phyloP scores from a whole-genome alignment of 495 filamentous ascomycete species.

The Lasiosphaeria miniovina region DNA sequence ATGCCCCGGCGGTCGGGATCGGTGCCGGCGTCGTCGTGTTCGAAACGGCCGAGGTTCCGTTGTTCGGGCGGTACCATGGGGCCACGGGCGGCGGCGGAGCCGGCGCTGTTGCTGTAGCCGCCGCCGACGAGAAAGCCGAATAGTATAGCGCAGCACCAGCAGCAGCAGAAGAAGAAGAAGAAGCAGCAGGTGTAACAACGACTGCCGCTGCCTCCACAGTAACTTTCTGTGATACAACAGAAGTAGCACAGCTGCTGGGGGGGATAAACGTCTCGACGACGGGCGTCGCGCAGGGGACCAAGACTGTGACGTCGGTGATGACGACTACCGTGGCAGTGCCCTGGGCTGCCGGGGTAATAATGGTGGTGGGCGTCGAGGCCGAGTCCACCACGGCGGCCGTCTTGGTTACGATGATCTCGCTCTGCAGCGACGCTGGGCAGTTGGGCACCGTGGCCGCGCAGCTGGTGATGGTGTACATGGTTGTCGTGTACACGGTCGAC shows the following conservation, averaged over 20 bases:
- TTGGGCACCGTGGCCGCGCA: slow-evolving; percentile 53
- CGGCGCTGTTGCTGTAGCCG: not conserved
- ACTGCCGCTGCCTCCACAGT: too few species aligned
- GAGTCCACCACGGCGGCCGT: slow-evolving; percentile 39
- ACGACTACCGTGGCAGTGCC: not conserved
- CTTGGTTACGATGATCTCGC: slow-evolving; percentile 43
- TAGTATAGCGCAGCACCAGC: too few species aligned
- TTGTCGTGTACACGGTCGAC: slow-evolving; percentile 56
- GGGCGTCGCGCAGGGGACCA: slow-evolving; percentile 20
- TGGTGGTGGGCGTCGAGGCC: slow-evolving; percentile 43
- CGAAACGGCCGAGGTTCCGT: not conserved
- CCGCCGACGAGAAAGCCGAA: too few species aligned
- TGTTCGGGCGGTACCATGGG: not conserved
- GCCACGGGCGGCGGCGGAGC: too few species aligned
- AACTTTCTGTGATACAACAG: too few species aligned
- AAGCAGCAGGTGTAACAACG: too few species aligned
- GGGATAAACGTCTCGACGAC: slow-evolving; percentile 20
- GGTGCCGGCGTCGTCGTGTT: not conserved
- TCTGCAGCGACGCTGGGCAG: slow-evolving; percentile 45
- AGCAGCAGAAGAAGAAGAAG: too few species aligned
- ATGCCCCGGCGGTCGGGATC: not conserved
- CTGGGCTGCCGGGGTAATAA: not conserved
- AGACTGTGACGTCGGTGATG: slow-evolving; percentile 17
- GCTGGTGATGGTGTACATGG: slow-evolving; percentile 52
- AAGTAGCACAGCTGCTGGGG: not conserved